A percentile compares a stretch with the other conserved stretches of the same genome.
Conservation (phyloP, 2,329 filamentous ascomycete genomes). For the Xylariaceae sp. region DNA sequence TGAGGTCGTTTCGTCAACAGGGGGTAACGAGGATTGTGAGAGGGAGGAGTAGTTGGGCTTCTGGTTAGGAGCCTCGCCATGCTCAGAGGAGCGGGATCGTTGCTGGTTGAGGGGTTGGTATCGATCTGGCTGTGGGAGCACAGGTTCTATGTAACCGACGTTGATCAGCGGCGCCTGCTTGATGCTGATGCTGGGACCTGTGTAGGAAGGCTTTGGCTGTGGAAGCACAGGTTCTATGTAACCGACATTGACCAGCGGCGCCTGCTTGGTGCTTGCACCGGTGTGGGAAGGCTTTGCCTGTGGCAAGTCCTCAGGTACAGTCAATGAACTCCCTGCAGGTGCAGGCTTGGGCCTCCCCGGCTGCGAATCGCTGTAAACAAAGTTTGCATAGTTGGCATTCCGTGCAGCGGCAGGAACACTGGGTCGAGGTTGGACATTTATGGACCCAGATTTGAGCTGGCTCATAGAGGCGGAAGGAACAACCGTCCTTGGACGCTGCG, state of each 20-base stretch:
- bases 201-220: slow-evolving; percentile 9
- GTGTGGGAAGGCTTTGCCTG: slow-evolving; percentile 9
- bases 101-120: neutral
- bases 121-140: slow-evolving; percentile 1
- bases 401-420: slow-evolving; percentile 5
- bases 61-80: slow-evolving; percentile 1
- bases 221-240: neutral
- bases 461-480: slow-evolving; percentile 20
- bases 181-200: neutral
- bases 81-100: slow-evolving; percentile 1
- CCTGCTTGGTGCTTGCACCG: neutral
- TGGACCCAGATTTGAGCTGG: slow-evolving; percentile 12
- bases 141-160: neutral
- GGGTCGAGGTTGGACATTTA: slow-evolving; percentile 2
- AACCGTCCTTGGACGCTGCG: slow-evolving; percentile 28
- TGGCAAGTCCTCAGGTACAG: slow-evolving; percentile 4
- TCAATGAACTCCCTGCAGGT: slow-evolving; percentile 2
- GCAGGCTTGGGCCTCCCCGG: slow-evolving; percentile 1
- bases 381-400: neutral
- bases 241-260: neutral
- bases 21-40: slow-evolving; percentile 2
- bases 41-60: slow-evolving; percentile 3
- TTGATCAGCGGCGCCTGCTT: slow-evolving; percentile 9
- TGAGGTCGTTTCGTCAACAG: neutral
- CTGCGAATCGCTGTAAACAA: slow-evolving; percentile 25